Percentiles rank a stretch among this genome's conserved stretches.
Evolutionary conservation across 805 yeast genomes (phyloP).

Genomic region (Candida piceae): DNA sequence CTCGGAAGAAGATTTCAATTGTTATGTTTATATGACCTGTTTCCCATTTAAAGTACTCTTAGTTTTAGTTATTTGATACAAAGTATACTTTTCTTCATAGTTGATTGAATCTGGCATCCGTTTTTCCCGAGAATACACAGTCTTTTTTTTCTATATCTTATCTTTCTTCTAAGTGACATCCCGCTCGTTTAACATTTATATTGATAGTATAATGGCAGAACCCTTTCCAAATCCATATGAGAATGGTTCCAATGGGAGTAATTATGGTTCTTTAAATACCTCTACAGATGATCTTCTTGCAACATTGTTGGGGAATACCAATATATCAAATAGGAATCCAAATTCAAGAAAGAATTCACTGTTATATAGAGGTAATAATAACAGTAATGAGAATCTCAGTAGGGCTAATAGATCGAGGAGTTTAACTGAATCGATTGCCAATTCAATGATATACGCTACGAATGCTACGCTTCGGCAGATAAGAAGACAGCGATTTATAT

Average conservation of each 20-base stretch:
- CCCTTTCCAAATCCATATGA: constrained; percentile 18
- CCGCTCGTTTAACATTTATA: no score
- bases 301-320: constrained; percentile 8
- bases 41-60: no score
- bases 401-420: constrained; percentile 18
- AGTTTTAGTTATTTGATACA: no score
- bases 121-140: no score
- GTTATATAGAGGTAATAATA: constrained; percentile 7
- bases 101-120: no score
- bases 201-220: no score
- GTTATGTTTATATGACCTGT: no score
- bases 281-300: constrained; percentile 15
- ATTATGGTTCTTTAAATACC: constrained; percentile 4
- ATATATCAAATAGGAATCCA: constrained; percentile 1
- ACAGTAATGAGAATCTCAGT: constrained; percentile 3
- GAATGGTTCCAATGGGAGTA: not conserved
- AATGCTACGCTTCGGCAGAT: constrained; percentile 25
- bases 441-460: constrained; percentile 22
- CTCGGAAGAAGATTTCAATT: no score
- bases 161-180: no score
- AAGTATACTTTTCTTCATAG: no score
- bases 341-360: constrained; percentile 11
- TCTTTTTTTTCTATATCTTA: no score
- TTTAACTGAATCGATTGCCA: constrained; percentile 26
- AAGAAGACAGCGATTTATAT: constrained; percentile 36